Percentiles rank a stretch among this genome's conserved stretches.
Conservation (phyloP, 345 rosid genomes). For the Cardamine chenopodiifolia region DNA sequence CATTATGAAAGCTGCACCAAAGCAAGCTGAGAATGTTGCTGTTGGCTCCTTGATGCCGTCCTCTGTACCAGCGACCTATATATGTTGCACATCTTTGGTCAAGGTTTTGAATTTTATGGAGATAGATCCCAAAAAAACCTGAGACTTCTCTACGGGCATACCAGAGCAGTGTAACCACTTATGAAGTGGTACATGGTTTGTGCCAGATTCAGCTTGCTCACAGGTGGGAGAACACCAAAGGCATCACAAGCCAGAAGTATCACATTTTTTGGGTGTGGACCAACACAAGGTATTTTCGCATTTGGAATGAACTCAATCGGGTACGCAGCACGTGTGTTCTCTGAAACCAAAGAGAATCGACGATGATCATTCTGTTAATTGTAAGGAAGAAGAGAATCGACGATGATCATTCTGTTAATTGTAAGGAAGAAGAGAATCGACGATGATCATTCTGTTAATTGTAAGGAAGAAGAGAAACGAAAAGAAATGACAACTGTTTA, state of each 20-base stretch:
- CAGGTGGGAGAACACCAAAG: constrained; percentile 97
- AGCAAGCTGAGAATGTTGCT: constrained; percentile 96
- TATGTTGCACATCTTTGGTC: constrained; percentile 6
- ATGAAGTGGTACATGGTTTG: constrained; percentile 99
- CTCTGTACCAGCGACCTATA: constrained; percentile 90
- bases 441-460: not conserved
- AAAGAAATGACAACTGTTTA: not conserved
- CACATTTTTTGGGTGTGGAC: constrained; percentile 91
- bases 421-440: not conserved
- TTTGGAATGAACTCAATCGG: constrained; percentile 94
- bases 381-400: not conserved
- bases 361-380: not conserved
- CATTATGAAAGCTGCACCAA: constrained; percentile 98
- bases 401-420: not conserved
- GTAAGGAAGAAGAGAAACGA: not conserved
- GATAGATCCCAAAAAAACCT: not conserved
- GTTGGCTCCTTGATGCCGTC: constrained; percentile 91
- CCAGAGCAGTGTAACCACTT: constrained; percentile 97
- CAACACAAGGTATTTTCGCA: constrained; percentile 85
- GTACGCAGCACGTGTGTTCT: constrained; percentile 95
- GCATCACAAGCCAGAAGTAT: constrained; percentile 96
- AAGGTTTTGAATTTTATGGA: constrained; percentile 9
- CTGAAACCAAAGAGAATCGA: constrained; percentile 43
- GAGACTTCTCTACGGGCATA: constrained; percentile 23
- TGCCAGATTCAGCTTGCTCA: constrained; percentile 88